phyloP scores from a whole-genome alignment of 176 grass and related monocot species.

The Aegilops speltoides region DNA sequence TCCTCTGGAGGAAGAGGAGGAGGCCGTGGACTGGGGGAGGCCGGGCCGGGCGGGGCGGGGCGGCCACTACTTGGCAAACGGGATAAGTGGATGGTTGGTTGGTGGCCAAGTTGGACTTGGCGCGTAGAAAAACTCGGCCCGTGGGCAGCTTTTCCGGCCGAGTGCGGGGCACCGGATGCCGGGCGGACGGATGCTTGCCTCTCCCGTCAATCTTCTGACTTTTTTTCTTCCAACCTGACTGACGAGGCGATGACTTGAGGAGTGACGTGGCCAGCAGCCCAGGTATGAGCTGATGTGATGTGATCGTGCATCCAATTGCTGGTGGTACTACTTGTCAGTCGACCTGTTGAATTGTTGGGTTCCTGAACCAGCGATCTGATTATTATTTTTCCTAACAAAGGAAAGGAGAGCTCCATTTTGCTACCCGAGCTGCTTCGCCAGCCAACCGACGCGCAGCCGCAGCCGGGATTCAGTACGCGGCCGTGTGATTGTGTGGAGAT shows the following conservation, averaged over 20 bases:
- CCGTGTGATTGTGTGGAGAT: no score
- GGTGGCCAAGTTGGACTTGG: conserved; percentile 39
- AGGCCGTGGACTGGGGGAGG: not conserved
- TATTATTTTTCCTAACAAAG: not conserved
- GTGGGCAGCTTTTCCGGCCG: not conserved
- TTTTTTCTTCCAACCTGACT: not conserved
- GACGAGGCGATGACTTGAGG: not conserved
- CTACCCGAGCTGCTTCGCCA: no score
- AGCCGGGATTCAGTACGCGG: no score
- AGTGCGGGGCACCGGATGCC: not conserved
- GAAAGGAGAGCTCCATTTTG: no score
- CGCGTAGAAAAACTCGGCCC: conserved; percentile 13
- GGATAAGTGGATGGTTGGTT: conserved; percentile 1
- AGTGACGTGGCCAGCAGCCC: not conserved
- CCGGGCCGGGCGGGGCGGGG: not conserved
- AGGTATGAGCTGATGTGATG: not conserved
- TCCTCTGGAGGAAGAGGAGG: not conserved
- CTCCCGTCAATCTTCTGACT: not conserved
- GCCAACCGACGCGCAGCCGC: no score
- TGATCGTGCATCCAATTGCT: not conserved
- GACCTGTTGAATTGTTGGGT: not conserved
- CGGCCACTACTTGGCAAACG: not conserved
- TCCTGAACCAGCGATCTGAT: not conserved
- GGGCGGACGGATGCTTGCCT: not conserved
- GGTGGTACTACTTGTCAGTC: not conserved